Evolutionary conservation across 345 rosid genomes (phyloP).

Genomic region (Balakata baccata): DNA sequence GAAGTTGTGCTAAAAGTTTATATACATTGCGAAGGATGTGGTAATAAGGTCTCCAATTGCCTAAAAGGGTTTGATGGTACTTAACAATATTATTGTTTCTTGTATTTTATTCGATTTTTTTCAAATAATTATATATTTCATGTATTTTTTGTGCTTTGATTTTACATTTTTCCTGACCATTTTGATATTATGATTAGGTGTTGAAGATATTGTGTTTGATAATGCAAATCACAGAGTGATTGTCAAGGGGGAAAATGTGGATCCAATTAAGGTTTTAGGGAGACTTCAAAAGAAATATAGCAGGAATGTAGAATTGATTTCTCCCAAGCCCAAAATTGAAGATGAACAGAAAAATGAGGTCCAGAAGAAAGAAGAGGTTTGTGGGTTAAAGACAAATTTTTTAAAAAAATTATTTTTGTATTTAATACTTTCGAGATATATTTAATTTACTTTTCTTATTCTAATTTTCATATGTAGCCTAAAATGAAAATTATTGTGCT

Average conservation of each 20-base stretch:
- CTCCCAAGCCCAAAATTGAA: constrained; percentile 37
- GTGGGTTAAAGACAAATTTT: background rate
- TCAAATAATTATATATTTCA: too few relatives aligned
- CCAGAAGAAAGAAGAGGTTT: constrained; percentile 38
- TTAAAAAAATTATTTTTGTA: background rate
- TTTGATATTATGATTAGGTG: constrained; percentile 34
- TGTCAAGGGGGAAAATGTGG: constrained; percentile 34
- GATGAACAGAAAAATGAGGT: constrained; percentile 24
- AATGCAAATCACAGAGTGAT: constrained; percentile 36
- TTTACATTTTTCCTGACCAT: background rate
- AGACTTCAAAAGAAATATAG: constrained; percentile 52
- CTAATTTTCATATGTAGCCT: constrained; percentile 27
- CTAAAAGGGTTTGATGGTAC: constrained; percentile 22
- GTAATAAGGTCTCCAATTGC: constrained; percentile 9
- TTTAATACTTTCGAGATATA: too few relatives aligned
- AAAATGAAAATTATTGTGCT: constrained; percentile 36
- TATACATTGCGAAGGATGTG: constrained; percentile 32
- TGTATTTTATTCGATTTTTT: too few relatives aligned
- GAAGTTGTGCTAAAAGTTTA: constrained; percentile 17
- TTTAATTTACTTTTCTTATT: background rate
- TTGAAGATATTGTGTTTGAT: constrained; percentile 47
- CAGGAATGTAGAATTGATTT: constrained; percentile 48
- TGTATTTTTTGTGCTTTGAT: background rate
- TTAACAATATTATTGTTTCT: background rate
- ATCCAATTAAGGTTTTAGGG: constrained; percentile 29